phyloP scores from a whole-genome alignment of 495 filamentous ascomycete genomes.

The Aspergillus egyptiacus region DNA sequence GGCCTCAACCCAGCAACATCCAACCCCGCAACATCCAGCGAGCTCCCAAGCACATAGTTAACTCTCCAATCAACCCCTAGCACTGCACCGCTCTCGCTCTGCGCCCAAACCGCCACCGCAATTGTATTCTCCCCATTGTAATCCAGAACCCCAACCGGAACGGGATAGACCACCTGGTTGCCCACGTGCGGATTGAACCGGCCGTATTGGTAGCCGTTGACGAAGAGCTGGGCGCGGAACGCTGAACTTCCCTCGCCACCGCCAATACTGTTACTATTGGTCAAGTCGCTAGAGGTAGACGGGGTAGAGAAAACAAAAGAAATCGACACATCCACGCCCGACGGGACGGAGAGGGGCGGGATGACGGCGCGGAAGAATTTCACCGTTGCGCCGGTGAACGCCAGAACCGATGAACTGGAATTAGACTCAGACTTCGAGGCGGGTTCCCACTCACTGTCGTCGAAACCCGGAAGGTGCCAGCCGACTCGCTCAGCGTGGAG shows the following conservation, averaged over 20 bases:
- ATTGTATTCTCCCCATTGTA: conserved; percentile 42
- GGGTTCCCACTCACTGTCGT: conserved; percentile 38
- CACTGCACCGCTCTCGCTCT: conserved; percentile 37
- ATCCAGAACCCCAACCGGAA: conserved; percentile 45
- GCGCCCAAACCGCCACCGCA: conserved; percentile 43
- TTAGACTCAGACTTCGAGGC: background rate
- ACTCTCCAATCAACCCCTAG: conserved; percentile 34
- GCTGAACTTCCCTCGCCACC: conserved; percentile 10
- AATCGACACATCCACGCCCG: conserved; percentile 41
- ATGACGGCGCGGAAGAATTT: conserved; percentile 58
- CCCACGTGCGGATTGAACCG: conserved; percentile 46
- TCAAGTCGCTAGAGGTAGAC: conserved; percentile 3
- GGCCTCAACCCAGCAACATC: conserved; percentile 37
- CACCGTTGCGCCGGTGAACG: conserved; percentile 38
- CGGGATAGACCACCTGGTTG: conserved; percentile 45
- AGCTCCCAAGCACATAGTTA: conserved; percentile 37
- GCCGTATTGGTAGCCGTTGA: conserved; percentile 49
- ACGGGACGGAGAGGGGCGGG: conserved; percentile 41
- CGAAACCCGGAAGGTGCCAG: conserved; percentile 57
- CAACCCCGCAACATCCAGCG: conserved; percentile 35
- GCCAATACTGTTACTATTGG: background rate
- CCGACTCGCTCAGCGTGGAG: conserved; percentile 62
- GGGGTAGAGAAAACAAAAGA: conserved; percentile 34
- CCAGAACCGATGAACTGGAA: conserved; percentile 20
- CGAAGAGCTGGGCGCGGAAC: conserved; percentile 37